Evolutionary conservation across 2,329 filamentous ascomycete genomes (phyloP).

Genomic region (Fusarium incarnatum): DNA sequence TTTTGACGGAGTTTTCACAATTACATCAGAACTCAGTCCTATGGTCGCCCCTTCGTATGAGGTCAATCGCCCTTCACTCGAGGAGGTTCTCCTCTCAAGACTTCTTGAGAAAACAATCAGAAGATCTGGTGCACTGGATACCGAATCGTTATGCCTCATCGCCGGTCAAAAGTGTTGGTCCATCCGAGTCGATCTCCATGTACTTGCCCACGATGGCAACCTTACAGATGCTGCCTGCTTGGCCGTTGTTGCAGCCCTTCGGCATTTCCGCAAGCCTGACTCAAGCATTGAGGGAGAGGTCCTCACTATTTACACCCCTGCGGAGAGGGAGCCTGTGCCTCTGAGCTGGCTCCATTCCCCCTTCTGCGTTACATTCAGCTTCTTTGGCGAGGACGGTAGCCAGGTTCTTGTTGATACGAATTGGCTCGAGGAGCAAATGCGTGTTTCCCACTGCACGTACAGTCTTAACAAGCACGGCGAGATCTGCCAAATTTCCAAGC

Average conservation of each 20-base stretch:
- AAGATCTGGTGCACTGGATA: constrained; percentile 90
- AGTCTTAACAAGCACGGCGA: constrained; percentile 91
- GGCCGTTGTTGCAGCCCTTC: constrained; percentile 86
- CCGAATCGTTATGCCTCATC: constrained; percentile 93
- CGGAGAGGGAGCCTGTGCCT: constrained; percentile 90
- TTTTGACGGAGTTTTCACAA: constrained; percentile 95
- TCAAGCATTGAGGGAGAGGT: constrained; percentile 86
- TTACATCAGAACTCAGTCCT: constrained; percentile 88
- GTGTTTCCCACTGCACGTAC: constrained; percentile 79
- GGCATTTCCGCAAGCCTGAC: constrained; percentile 92
- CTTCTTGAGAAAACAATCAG: constrained; percentile 95
- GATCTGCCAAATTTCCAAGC: constrained; percentile 90
- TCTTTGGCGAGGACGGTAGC: constrained; percentile 79
- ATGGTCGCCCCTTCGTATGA: constrained; percentile 94
- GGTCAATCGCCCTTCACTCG: constrained; percentile 82
- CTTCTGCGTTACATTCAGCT: constrained; percentile 89
- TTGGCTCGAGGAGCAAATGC: constrained; percentile 79
- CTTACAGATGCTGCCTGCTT: constrained; percentile 88
- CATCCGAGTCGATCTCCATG: constrained; percentile 89
- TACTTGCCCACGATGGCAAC: constrained; percentile 91
- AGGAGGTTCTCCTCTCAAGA: constrained; percentile 86
- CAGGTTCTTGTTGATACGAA: constrained; percentile 76
- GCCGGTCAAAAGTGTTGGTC: constrained; percentile 93
- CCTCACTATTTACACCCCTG: constrained; percentile 83
- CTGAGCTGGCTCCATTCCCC: constrained; percentile 93